A percentile compares a stretch with the other conserved stretches of the same genome.
phyloP scores from a whole-genome alignment of 2,329 filamentous ascomycete species.

The Neopestalotiopsis rosae region DNA sequence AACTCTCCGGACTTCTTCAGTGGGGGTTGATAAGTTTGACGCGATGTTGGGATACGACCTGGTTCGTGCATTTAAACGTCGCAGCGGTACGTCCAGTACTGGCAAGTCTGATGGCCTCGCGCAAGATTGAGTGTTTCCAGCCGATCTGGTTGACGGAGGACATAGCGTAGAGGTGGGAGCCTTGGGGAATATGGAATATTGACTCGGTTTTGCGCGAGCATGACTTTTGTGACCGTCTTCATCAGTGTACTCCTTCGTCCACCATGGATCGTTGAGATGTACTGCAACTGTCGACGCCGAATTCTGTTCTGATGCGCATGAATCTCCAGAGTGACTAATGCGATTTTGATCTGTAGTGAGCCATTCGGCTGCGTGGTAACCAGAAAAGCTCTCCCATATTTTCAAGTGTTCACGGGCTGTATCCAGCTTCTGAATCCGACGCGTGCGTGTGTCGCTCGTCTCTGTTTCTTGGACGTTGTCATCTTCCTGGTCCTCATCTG shows the following conservation, averaged over 20 bases:
- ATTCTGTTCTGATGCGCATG: neutral
- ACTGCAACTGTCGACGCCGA: neutral
- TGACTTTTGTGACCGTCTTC: neutral
- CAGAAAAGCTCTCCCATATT: neutral
- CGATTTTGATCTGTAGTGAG: neutral
- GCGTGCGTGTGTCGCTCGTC: neutral
- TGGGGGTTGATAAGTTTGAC: neutral
- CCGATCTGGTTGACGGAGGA: neutral
- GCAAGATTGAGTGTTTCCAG: neutral
- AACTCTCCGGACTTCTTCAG: neutral
- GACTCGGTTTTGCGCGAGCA: neutral
- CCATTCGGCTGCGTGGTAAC: neutral
- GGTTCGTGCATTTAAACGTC: neutral
- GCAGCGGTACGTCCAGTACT: neutral
- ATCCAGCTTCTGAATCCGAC: neutral
- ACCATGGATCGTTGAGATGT: neutral
- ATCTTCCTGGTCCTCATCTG: neutral
- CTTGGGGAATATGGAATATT: neutral
- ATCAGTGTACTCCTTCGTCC: neutral
- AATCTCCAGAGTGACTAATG: neutral
- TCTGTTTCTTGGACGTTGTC: neutral
- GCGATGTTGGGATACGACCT: neutral
- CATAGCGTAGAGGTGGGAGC: neutral
- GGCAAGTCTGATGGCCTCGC: neutral
- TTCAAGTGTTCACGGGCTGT: neutral